Evolutionary conservation across 129 eudicot genomes (phyloP), one percentile per base, ranked within the genome.

Genomic region (Flaveria brownii): DNA sequence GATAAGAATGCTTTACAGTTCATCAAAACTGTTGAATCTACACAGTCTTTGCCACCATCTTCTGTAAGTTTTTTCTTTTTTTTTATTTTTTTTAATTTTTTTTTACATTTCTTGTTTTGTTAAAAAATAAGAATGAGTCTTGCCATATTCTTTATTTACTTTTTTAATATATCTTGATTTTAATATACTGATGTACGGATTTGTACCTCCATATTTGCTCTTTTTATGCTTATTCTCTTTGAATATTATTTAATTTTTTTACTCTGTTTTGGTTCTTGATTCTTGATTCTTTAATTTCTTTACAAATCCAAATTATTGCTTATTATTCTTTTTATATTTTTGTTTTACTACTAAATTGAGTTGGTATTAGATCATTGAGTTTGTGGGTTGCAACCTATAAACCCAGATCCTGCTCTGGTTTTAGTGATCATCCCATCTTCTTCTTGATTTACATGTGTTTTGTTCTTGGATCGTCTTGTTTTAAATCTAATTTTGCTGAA

Each of bases 1-100:
- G 99, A 94, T 74, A 64, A 39, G 22, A 91, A 89, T 74, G 51
- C 75, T n/a, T 55, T 73, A 8, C 87, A 83, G 47, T 84, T 94
- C 72, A 65, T 91, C 11, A 68, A 77, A 46, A 89, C 97, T 4
- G 82, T 89, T 74, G 88, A 89, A 72, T 86, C 88, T 0, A 83
- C 96, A 16, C 86, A 81, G 54, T 78, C 68, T n/a, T 78, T 87
- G 69, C 89, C 90, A 1, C 73, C 81, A 12, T 81, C 90, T 63
- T 86, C 93, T 25, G 98, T 93, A 81, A 81, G 92, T 61, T 77
- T 62, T 39, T 26, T 55, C 22, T 20, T 20, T 20, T 20, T 20
- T 20, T 20, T 20, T 20, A 20, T 39, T 23, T 42, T 47, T 60
- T 46, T 5, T 6, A n/a, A n/a, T 0, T 20, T 51, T 46, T 39